A percentile compares a stretch with the other conserved stretches of the same genome.
Evolutionary conservation across 257 asterid species (phyloP).

Genomic region (Catharanthus roseus): DNA sequence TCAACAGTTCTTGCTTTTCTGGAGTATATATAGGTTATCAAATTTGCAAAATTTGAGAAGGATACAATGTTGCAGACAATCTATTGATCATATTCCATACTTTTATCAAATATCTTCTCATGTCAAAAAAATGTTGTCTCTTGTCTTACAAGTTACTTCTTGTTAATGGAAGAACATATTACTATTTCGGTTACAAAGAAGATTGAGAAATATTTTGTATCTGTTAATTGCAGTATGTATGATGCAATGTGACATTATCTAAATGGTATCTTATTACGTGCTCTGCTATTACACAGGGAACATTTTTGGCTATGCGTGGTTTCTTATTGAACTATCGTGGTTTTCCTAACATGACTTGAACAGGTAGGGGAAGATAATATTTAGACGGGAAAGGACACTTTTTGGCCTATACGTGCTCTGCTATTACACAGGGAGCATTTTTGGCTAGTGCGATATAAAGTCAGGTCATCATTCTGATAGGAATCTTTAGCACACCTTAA

Average conservation of each 20-base stretch:
- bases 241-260: background rate
- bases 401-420: background rate
- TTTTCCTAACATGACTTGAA: too few relatives aligned
- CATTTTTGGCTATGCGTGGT: too few relatives aligned
- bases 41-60: background rate
- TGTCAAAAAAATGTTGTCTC: background rate
- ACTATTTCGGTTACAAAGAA: background rate
- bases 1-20: background rate
- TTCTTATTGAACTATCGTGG: too few relatives aligned
- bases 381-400: too few relatives aligned
- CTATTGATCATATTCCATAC: background rate
- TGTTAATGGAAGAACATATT: background rate
- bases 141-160: background rate
- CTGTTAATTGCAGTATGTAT: background rate
- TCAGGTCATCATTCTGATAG: background rate
- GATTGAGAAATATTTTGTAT: background rate
- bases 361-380: too few relatives aligned
- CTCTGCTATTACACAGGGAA: too few relatives aligned
- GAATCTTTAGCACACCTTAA: background rate
- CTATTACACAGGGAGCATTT: background rate
- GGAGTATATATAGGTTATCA: background rate
- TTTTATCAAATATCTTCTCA: background rate
- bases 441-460: background rate
- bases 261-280: background rate
- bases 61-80: background rate